Percentiles rank a stretch among this genome's conserved stretches.
These are phyloP conservation scores for Saturnispora mendoncae DNA, from an alignment of 805 yeast genomes.

Conservation along the genomic window DNA sequence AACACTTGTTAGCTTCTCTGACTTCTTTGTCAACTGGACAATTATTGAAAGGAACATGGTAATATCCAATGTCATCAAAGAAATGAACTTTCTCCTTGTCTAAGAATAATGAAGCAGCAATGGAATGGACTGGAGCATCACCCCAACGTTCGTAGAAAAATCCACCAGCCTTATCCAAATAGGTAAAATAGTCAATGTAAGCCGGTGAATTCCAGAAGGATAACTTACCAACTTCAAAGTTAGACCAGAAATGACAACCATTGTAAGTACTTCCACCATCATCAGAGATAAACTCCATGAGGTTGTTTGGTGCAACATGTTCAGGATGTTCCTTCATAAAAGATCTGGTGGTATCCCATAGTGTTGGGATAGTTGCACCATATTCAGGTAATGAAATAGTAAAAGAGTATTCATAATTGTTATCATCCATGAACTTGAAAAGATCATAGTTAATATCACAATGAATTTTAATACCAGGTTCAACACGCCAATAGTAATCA, in stretches of 20 bases:
- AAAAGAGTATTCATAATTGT: constrained; percentile 65
- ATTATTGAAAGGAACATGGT: constrained; percentile 70
- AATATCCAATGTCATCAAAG: constrained; percentile 81
- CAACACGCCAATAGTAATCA: constrained; percentile 93
- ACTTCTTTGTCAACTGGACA: constrained; percentile 63
- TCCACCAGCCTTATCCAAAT: constrained; percentile 77
- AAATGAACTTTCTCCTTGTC: constrained; percentile 64
- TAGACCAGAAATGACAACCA: constrained; percentile 87
- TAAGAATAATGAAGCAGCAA: constrained; percentile 74
- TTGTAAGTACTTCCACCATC: constrained; percentile 66
- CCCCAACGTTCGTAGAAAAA: constrained; percentile 93
- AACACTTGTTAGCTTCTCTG: constrained; percentile 56
- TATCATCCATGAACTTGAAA: constrained; percentile 75
- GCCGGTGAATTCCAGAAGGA: constrained; percentile 69
- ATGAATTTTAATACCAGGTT: constrained; percentile 70
- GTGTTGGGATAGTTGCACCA: constrained; percentile 58
- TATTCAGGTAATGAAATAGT: constrained; percentile 75
- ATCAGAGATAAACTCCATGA: constrained; percentile 61
- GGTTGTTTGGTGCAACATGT: constrained; percentile 48
- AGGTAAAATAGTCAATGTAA: constrained; percentile 60
- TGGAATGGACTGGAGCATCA: constrained; percentile 87
- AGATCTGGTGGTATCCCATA: constrained; percentile 63
- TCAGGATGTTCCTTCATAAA: constrained; percentile 56
- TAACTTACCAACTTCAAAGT: constrained; percentile 73
- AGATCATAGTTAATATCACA: constrained; percentile 79